These are phyloP conservation scores for Pseudofabraea citricarpa DNA, from an alignment of 2,329 filamentous ascomycete genomes.

Conservation along the genomic window DNA sequence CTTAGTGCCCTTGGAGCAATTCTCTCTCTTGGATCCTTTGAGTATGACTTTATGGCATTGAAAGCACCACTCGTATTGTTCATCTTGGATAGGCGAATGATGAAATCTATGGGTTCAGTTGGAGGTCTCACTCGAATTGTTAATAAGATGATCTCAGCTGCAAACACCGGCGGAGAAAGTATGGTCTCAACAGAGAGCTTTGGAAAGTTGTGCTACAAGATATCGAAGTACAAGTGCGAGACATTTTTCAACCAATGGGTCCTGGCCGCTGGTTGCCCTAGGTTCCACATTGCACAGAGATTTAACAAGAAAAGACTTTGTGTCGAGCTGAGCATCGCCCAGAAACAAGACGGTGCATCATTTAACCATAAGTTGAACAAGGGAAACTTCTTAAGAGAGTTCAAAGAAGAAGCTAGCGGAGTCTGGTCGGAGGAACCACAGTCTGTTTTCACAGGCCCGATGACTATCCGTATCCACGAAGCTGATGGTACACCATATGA, in stretches of 20 bases:
- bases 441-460: conserved; percentile 86
- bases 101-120: conserved; percentile 80
- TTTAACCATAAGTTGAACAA: conserved; percentile 57
- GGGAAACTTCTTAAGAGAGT: conserved; percentile 74
- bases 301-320: conserved; percentile 98
- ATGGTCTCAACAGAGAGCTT: conserved; percentile 72
- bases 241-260: conserved; percentile 95
- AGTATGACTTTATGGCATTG: conserved; percentile 82
- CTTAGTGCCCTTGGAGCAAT: conserved; percentile 74
- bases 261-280: conserved; percentile 79
- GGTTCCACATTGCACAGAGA: conserved; percentile 77
- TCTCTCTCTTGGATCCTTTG: conserved; percentile 76
- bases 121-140: conserved; percentile 77
- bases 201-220: conserved; percentile 78
- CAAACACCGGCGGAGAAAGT: conserved; percentile 74
- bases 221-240: conserved; percentile 78
- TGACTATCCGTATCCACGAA: conserved; percentile 97
- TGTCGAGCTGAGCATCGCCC: conserved; percentile 84
- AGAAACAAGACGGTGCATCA: conserved; percentile 51
- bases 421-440: conserved; percentile 67
- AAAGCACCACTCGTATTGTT: conserved; percentile 91
- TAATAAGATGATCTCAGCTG: conserved; percentile 78
- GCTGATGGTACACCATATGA: conserved; percentile 97
- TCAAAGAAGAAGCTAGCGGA: conserved; percentile 71
- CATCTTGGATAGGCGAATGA: conserved; percentile 85